Base-by-base conservation (phyloP, 192 early-diverging fungal species). In the Diversispora epigaea region DNA sequence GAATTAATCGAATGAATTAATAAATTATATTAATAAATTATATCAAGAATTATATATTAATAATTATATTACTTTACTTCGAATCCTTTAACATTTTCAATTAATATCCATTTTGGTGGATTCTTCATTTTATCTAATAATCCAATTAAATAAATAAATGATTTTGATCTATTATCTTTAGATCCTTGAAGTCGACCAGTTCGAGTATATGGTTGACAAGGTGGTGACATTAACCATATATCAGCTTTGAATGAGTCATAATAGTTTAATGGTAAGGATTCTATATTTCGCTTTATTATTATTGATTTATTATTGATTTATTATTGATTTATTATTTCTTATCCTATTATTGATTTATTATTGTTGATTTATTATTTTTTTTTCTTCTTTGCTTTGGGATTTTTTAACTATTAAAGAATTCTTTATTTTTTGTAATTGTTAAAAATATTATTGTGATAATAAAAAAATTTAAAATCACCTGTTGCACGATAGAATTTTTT, bases 71-170 rank as follows among this genome's bases (percentile, higher is more conserved):
- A 32, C 25, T 32, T 32, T 80, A 85, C 85, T 68, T 94, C 93
- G 68, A 94, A 93, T 3, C 92, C 92, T 54, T 90, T 89, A 43
- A 94, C 93, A 80, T 94, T 93, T 77, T 94, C 93, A 22, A 94
- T 80, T 21, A 94, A 78, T 58, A 94, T 76, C 43, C 88, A 91
- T 32, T 75, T 84, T 1, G 92, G 93, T 45, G 79, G 80, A 5
- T 79, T 58, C 44, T 83, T 79, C 63, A 93, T 84, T 50, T 83
- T 84, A 14, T 76, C 82, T 7, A 94, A 74, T 14, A 92, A 81
- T 39, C 90, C 81, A 75, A 93, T 83, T 10, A 94, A 72, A 49
- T 91, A 89, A 10, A 94, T 82, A 73, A 93, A 93, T 54, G 89
- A 90, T 70, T 91, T 90, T 5, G 93, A 85, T 1, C 93, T 85